phyloP scores from a whole-genome alignment of 2,329 filamentous ascomycete genomes.

The Talaromyces pinophilus region DNA sequence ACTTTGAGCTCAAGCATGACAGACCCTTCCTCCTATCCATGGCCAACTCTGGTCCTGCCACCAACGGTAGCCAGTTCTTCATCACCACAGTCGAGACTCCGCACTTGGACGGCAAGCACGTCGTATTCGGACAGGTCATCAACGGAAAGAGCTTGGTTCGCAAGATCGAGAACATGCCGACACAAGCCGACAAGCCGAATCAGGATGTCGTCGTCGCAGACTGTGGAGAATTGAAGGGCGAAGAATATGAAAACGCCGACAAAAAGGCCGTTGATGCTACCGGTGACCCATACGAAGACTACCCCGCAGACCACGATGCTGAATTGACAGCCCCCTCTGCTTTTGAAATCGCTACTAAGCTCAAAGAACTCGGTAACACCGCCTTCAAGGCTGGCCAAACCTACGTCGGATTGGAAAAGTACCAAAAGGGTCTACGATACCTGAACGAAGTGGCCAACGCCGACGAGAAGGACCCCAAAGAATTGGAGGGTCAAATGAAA shows the following conservation, averaged over 20 bases:
- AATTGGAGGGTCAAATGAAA: conserved; percentile 66
- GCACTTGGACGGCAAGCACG: conserved; percentile 93
- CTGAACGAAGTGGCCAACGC: conserved; percentile 78
- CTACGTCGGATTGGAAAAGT: conserved; percentile 77
- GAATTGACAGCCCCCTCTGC: conserved; percentile 66
- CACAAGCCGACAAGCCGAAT: conserved; percentile 74
- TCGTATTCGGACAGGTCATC: conserved; percentile 93
- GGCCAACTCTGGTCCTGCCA: conserved; percentile 94
- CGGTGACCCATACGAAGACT: conserved; percentile 93
- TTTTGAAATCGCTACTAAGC: conserved; percentile 75
- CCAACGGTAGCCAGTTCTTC: conserved; percentile 98
- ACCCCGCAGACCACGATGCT: conserved; percentile 75
- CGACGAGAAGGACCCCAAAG: conserved; percentile 67
- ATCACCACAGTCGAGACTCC: conserved; percentile 93
- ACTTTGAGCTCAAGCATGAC: conserved; percentile 88
- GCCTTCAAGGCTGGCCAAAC: conserved; percentile 82
- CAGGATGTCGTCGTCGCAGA: conserved; percentile 74
- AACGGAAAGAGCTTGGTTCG: conserved; percentile 89
- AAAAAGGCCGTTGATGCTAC: conserved; percentile 73
- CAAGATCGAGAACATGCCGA: conserved; percentile 81
- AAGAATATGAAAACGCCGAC: conserved; percentile 66
- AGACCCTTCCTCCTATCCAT: conserved; percentile 92
- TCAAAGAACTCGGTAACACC: conserved; percentile 90
- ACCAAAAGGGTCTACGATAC: conserved; percentile 89
- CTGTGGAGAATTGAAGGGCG: conserved; percentile 80